Evolutionary conservation across 2,329 filamentous ascomycete species (phyloP), one percentile per base, ranked within the genome.

Genomic region (Pseudocercospora macadamiae): DNA sequence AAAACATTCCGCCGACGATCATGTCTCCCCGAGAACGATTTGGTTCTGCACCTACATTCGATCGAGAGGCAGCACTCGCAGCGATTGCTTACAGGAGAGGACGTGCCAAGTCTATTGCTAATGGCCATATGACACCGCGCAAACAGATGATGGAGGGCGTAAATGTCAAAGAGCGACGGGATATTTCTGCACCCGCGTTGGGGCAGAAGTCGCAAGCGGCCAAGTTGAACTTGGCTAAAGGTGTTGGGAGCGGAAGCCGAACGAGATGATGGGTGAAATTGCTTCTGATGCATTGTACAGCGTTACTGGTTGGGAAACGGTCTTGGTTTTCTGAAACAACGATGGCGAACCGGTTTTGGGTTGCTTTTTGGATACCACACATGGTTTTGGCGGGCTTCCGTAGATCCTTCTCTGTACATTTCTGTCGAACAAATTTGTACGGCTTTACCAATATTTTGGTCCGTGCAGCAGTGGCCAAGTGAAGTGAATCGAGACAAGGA

Each of bases 31-130:
- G 55, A 25, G 42, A 61, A 28, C 56, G 61, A 45, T 51, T 60
- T 28, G 58, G 58, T 21, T 59, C 62, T 28, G 66, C 63, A 19
- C 64, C 64, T 4, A 62, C 62, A 7, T 72, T 82, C 55, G 79
- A 81, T 55, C 82, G 90, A 54, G 90, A 91, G 72, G 82, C 91
- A 73, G 89, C 89, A 3, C 81, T 93, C 14, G 88, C 88, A 55
- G 86, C 88, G 71, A 93, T 93, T 65, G 82, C 86, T 54, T 87
- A 90, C 75, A 81, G 90, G 25, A 79, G 90, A 54, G 89, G 88
- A 5, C 79, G 90, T 45, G 88, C 89, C 57, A 82, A 86, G 65
- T 90, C 87, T 71, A 83, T 88, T 57, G 86, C 86, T 3, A 81
- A 85, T 53, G 85, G 84, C 2, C 82, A 84, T 4, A 77, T 82